These are phyloP conservation scores for Backusella circina DNA, from an alignment of 192 early-diverging fungal species.

Conservation along the genomic window DNA sequence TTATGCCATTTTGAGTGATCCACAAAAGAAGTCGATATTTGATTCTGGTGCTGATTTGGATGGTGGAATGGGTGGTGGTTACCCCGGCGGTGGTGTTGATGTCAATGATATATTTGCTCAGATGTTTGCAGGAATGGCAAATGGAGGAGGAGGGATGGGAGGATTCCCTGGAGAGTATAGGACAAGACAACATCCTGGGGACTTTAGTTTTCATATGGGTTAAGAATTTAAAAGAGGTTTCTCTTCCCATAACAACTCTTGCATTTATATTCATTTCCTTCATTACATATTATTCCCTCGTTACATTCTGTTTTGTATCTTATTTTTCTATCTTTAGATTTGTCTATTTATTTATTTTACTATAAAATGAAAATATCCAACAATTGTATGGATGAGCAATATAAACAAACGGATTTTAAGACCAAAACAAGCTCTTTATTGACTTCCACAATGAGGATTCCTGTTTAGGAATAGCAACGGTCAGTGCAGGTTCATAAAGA, in stretches of 20 bases:
- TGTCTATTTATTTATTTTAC: neutral
- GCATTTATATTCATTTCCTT: neutral
- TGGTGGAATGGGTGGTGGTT: slow-evolving; percentile 44
- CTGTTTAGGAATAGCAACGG: neutral
- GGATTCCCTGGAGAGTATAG: slow-evolving; percentile 14
- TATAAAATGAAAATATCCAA: neutral
- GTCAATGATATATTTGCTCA: slow-evolving; percentile 57
- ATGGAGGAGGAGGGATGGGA: slow-evolving; percentile 15
- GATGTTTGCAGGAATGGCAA: slow-evolving; percentile 36
- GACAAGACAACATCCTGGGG: slow-evolving; percentile 15
- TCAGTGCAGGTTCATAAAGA: neutral
- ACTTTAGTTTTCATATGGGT: slow-evolving; percentile 44
- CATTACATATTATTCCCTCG: neutral
- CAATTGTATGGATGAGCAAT: neutral
- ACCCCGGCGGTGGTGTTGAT: slow-evolving; percentile 41
- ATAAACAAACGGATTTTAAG: neutral
- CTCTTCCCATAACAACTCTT: too few species aligned
- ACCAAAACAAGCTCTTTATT: neutral
- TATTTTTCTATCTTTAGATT: neutral
- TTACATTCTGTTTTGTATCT: neutral
- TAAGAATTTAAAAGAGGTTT: slow-evolving; percentile 10
- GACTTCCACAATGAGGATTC: neutral
- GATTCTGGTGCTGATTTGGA: slow-evolving; percentile 81
- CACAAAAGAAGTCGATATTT: slow-evolving; percentile 75
- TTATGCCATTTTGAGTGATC: slow-evolving; percentile 75